Percentiles rank a stretch among this genome's conserved stretches.
Conservation (phyloP, 345 rosid genomes). For the Salix koriyanagi region DNA sequence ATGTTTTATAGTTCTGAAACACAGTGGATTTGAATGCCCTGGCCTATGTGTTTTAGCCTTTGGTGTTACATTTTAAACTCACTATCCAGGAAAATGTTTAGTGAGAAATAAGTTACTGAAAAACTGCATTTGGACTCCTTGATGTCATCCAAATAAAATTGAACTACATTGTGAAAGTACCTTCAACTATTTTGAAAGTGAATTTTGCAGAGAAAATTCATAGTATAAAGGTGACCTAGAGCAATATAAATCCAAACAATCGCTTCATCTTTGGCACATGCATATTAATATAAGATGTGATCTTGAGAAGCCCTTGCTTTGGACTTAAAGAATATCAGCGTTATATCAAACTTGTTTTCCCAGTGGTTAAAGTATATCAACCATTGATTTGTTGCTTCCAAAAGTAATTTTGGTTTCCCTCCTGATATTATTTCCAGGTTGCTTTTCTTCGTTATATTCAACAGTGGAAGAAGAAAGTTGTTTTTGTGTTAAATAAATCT, state of each 20-base stretch:
- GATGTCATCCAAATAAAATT: background rate
- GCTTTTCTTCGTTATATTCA: constrained; percentile 83
- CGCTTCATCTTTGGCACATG: background rate
- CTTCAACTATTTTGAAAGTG: background rate
- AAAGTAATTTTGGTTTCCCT: constrained; percentile 9
- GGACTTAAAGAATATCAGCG: too few species aligned
- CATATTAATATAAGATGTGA: background rate
- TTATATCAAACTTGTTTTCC: background rate
- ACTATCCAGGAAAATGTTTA: background rate
- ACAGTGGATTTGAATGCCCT: background rate
- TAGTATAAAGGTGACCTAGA: background rate
- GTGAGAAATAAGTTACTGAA: background rate
- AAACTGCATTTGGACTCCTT: background rate
- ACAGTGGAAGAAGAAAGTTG: constrained; percentile 93
- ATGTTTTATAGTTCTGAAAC: background rate
- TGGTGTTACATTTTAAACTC: background rate
- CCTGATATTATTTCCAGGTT: constrained; percentile 48
- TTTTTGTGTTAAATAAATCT: constrained; percentile 84
- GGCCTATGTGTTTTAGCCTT: background rate
- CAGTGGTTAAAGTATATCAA: background rate
- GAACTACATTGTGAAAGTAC: background rate
- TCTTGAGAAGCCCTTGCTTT: background rate
- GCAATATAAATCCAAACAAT: background rate
- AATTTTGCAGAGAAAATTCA: background rate
- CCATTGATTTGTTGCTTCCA: background rate